A percentile compares a stretch with the other conserved stretches of the same genome.
Evolutionary conservation across 805 yeast species (phyloP).

Genomic region (Debaryomyces castellii): DNA sequence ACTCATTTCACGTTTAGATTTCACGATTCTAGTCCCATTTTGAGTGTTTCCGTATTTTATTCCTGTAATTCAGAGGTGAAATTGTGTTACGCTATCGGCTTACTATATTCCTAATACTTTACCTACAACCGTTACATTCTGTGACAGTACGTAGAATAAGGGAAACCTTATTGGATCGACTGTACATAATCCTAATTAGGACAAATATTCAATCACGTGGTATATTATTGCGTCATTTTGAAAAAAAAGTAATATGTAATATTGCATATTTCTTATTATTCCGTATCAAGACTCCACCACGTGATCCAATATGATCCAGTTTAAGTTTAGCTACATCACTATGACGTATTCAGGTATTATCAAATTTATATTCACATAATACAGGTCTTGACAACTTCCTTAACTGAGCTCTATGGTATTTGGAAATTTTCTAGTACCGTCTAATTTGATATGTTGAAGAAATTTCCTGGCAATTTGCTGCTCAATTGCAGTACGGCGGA

Average conservation of each 20-base stretch:
- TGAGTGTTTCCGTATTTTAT: too few relatives aligned
- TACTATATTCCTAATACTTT: neutral
- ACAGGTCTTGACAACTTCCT: neutral
- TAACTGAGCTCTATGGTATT: neutral
- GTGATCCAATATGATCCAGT: neutral
- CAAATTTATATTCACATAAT: neutral
- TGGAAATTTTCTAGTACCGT: too few relatives aligned
- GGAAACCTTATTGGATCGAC: neutral
- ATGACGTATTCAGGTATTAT: slow-evolving; percentile 1
- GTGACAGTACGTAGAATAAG: neutral
- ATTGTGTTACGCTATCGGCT: neutral
- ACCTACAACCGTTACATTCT: neutral
- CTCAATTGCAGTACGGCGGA: too few relatives aligned
- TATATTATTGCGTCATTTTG: neutral
- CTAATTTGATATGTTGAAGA: too few relatives aligned
- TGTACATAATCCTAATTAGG: neutral
- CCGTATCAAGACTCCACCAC: neutral
- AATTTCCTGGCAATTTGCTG: too few relatives aligned
- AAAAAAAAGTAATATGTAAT: neutral
- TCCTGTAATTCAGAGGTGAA: neutral
- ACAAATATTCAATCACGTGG: neutral
- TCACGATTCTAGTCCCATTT: neutral
- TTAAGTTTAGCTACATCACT: slow-evolving; percentile 2
- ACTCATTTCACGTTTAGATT: too few relatives aligned
- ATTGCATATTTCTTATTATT: neutral